Evolutionary conservation across 371 early-diverging fungal species (phyloP), one percentile per base, ranked within the genome.

Genomic region (Rhizopus arrhizus): DNA sequence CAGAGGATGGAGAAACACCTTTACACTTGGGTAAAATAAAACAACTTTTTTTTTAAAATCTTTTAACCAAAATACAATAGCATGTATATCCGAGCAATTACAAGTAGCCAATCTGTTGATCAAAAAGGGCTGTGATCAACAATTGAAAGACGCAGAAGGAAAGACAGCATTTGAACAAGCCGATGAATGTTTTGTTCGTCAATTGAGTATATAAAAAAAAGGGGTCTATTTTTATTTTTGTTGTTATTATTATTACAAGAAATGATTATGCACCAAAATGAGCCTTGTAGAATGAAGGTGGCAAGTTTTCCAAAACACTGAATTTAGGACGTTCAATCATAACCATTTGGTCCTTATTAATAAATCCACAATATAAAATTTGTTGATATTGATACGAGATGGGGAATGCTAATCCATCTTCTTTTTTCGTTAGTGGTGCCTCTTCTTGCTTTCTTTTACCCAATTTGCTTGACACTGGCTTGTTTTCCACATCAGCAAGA

Each of bases 261-360:
- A 43, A 22, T 22, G 22, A 22, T 76, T 78, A 87, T 54, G 84
- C 80, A 56, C 90, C 91, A 72, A 88, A 95, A 72, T 87, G 87
- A 72, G 92, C 85, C 66, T 89, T 87, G 78, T 90, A 90, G 78
- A 86, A 95, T 12, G 90, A 91, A 42, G 88, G 85, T 42, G 94
- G 94, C 62, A 96, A 64, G 43, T 82, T 84, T 59, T 88, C 86
- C 58, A 93, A 71, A 38, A 94, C 89, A 56, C 86, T 85, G 66
- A 88, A 77, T 68, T 88, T 85, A 12, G 95, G 93, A 66, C 94
- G 78, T 74, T 96, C 96, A 16, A 94, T 86, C 45, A 91, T 88
- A 0, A 91, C 87, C 79, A 95, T 77, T 59, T 90, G 88, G 69
- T 89, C 78, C 32, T 73, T 74, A 40, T 75, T 89, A 36, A 91